Conservation (phyloP, 768 basidiomycete genomes). For the Termitomyces sp. region DNA sequence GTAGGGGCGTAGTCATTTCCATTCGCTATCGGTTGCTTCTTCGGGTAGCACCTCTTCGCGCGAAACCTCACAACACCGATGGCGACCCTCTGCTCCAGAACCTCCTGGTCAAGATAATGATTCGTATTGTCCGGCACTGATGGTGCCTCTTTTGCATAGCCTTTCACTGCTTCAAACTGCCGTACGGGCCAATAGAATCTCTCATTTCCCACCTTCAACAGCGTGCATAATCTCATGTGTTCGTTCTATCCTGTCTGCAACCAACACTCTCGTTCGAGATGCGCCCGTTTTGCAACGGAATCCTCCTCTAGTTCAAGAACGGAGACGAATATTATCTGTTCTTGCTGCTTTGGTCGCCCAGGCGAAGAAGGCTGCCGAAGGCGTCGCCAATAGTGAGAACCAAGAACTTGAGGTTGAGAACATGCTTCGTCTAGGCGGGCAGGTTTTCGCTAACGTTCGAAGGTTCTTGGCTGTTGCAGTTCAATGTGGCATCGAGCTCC, state of each 20-base stretch:
- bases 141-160: conserved; percentile 81
- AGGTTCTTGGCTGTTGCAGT: conserved; percentile 73
- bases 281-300: conserved; percentile 64
- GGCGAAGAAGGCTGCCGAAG: conserved; percentile 62
- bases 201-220: conserved; percentile 91
- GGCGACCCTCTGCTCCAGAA: conserved; percentile 40
- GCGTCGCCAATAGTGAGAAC: conserved; percentile 35
- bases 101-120: conserved; percentile 45
- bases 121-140: conserved; percentile 70
- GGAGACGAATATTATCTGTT: conserved; percentile 76
- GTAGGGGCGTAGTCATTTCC: conserved; percentile 38
- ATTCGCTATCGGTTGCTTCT: conserved; percentile 47
- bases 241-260: conserved; percentile 75
- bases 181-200: conserved; percentile 65
- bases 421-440: conserved; percentile 78
- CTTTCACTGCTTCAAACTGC: conserved; percentile 83
- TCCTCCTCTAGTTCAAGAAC: conserved; percentile 65
- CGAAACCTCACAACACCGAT: conserved; percentile 30
- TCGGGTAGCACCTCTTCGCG: conserved; percentile 44
- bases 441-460: conserved; percentile 76
- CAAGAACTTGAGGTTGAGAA: conserved; percentile 56
- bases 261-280: conserved; percentile 82
- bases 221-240: conserved; percentile 95
- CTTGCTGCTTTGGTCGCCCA: conserved; percentile 81
- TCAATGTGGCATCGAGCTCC: conserved; percentile 69